phyloP scores from a whole-genome alignment of 2,329 filamentous ascomycete species.

The Aspergillus piperis region DNA sequence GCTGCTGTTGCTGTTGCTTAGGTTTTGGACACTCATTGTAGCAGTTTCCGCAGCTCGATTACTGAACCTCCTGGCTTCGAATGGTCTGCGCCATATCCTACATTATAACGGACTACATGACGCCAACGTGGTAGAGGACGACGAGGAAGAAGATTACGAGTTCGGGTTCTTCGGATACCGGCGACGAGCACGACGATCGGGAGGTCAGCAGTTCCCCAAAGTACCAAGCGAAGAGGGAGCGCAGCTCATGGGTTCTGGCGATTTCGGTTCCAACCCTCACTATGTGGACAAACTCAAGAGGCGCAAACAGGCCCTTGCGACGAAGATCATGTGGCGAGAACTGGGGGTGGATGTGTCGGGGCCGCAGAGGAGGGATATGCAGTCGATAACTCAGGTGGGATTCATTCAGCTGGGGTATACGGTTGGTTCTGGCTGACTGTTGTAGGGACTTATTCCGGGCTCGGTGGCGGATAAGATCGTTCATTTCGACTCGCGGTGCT shows the following conservation, averaged over 20 bases:
- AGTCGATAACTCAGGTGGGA: conserved; percentile 68
- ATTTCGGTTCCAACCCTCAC: conserved; percentile 71
- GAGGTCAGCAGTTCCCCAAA: conserved; percentile 67
- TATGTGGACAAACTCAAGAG: conserved; percentile 53
- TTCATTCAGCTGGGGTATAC: not conserved
- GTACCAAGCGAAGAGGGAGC: conserved; percentile 77
- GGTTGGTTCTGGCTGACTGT: not conserved
- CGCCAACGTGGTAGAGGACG: conserved; percentile 27
- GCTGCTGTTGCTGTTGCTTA: not conserved
- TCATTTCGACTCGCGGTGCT: conserved; percentile 81
- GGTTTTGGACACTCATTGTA: not conserved
- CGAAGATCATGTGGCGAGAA: conserved; percentile 77
- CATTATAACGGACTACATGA: conserved; percentile 34
- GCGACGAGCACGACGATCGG: conserved; percentile 47
- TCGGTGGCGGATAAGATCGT: conserved; percentile 81
- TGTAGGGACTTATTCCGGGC: conserved; percentile 72
- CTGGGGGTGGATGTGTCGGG: conserved; percentile 67
- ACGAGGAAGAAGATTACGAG: conserved; percentile 35
- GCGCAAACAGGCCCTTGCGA: conserved; percentile 62
- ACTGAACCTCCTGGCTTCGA: conserved; percentile 56
- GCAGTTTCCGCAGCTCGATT: conserved; percentile 47
- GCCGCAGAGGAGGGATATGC: conserved; percentile 61
- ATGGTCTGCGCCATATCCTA: conserved; percentile 57
- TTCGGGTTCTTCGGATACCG: conserved; percentile 44
- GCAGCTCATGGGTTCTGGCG: conserved; percentile 78